These are phyloP conservation scores for Lachancea fermentati DNA, from an alignment of 805 yeast genomes.

Conservation along the genomic window DNA sequence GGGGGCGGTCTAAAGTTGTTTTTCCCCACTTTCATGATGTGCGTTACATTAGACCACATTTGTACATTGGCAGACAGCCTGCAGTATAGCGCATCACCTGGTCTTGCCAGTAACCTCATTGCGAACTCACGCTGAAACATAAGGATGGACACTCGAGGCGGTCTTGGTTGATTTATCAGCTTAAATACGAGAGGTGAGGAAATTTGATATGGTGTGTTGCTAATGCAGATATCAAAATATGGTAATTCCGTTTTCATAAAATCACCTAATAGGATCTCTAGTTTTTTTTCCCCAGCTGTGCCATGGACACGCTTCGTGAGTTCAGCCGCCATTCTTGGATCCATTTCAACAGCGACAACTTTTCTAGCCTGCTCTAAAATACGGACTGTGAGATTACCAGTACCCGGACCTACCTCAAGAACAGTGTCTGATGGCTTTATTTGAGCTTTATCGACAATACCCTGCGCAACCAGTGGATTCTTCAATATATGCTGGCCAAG, in stretches of 20 bases:
- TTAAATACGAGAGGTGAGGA: slow-evolving; percentile 95
- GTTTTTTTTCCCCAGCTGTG: slow-evolving; percentile 85
- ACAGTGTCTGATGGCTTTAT: slow-evolving; percentile 90
- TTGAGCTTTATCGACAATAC: slow-evolving; percentile 94
- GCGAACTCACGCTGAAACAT: slow-evolving; percentile 99
- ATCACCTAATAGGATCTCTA: slow-evolving; percentile 90
- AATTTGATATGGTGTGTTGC: slow-evolving; percentile 96
- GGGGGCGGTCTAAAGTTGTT: slow-evolving; percentile 98
- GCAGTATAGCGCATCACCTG: slow-evolving; percentile 93
- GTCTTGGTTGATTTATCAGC: slow-evolving; percentile 80
- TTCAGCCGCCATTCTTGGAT: slow-evolving; percentile 99
- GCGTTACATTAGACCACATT: slow-evolving; percentile 99
- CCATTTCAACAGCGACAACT: slow-evolving; percentile 97
- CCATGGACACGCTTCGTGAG: slow-evolving; percentile 96
- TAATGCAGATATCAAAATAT: slow-evolving; percentile 90
- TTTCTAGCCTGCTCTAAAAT: slow-evolving; percentile 88
- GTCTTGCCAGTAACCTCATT: slow-evolving; percentile 83
- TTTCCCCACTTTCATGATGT: slow-evolving; percentile 96
- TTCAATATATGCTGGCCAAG: slow-evolving; percentile 95
- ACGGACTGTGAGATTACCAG: slow-evolving; percentile 92
- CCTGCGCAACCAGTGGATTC: slow-evolving; percentile 95
- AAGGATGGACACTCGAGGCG: slow-evolving; percentile 90
- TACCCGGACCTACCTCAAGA: slow-evolving; percentile 98
- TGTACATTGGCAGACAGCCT: slow-evolving; percentile 94
- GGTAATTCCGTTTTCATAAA: slow-evolving; percentile 94